A percentile compares a stretch with the other conserved stretches of the same genome.
Evolutionary conservation across 192 early-diverging fungal species (phyloP).

Genomic region (Chytriomyces sp.): DNA sequence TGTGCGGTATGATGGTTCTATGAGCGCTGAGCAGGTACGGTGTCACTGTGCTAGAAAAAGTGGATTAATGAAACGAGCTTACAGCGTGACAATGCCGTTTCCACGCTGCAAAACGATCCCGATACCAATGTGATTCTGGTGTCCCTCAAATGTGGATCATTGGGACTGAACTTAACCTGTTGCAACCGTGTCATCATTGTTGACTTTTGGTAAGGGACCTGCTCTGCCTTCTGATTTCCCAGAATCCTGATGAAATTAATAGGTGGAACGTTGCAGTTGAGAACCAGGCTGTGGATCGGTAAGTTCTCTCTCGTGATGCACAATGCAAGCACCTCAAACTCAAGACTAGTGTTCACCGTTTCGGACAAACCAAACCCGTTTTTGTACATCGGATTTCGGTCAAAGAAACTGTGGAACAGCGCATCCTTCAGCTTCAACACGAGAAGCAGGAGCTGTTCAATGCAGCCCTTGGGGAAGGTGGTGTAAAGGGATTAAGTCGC

Average conservation of each 20-base stretch:
- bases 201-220: conserved; percentile 39
- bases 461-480: conserved; percentile 43
- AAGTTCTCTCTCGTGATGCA: too few relatives aligned
- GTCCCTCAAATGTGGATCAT: conserved; percentile 42
- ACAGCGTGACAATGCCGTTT: conserved; percentile 24
- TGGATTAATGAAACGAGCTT: background rate
- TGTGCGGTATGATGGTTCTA: conserved; percentile 36
- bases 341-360: conserved; percentile 13
- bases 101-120: conserved; percentile 19
- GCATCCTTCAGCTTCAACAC: conserved; percentile 70
- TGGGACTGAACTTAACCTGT: conserved; percentile 48
- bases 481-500: conserved; percentile 22
- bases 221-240: background rate
- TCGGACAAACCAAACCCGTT: conserved; percentile 46
- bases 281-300: conserved; percentile 70
- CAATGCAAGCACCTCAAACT: conserved; percentile 40
- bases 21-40: conserved; percentile 23
- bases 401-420: conserved; percentile 68
- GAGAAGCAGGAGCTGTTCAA: conserved; percentile 55
- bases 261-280: conserved; percentile 72
- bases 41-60: background rate
- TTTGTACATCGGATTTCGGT: conserved; percentile 65
- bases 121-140: conserved; percentile 38
- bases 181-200: conserved; percentile 46
- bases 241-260: background rate